Base-by-base conservation (phyloP, 495 filamentous ascomycete species). In the Cercophora scortea region DNA sequence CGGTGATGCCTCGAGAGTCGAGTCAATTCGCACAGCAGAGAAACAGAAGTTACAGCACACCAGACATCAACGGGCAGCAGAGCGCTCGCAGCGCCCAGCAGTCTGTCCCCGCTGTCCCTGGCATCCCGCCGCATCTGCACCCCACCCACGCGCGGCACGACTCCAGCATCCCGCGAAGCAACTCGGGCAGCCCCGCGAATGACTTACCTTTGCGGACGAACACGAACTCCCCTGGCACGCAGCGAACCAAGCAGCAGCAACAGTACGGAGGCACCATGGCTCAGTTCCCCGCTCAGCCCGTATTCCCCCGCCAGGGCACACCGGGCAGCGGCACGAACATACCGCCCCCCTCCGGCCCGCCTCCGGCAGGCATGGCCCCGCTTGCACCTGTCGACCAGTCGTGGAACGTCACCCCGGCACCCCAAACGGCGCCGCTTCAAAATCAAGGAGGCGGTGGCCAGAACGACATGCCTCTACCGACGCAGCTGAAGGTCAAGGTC, bases 401-500 rank as follows among this genome's bases (percentile, higher is more conserved):
- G 1, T 51, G 59, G 42, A 51, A 52, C 13, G 56, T 62, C 1
- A 56, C 69, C 1, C 68, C 70, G 1, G 53, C 62, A 1, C 61
- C 68, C 5, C 61, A 51, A 6, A 71, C 61, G 16, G 69, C 63
- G 8, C 66, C 69, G 9, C 58, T 69, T 16, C 45, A 38, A 1
- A 50, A 52, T 0, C 44, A 55, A 5, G 57, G 69, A 36, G 71
- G 77, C 32, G 54, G 57, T 8, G 58, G 58, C 3, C 81, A 75
- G 11, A 58, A 67, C 34, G 82, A 80, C 33, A 71, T 84, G 44
- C 71, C 81, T 6, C 75, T 84, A 59, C 82, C 89, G 6, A 87
- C 84, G 13, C 94, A 97, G 59, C 78, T 98, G 48, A 96, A 95
- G 64, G 90, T 96, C 48, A 95, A 90, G 68, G 90, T 98, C 35